Base-by-base conservation (phyloP, 73 alveolate genomes). In the Stentor roeselii region DNA sequence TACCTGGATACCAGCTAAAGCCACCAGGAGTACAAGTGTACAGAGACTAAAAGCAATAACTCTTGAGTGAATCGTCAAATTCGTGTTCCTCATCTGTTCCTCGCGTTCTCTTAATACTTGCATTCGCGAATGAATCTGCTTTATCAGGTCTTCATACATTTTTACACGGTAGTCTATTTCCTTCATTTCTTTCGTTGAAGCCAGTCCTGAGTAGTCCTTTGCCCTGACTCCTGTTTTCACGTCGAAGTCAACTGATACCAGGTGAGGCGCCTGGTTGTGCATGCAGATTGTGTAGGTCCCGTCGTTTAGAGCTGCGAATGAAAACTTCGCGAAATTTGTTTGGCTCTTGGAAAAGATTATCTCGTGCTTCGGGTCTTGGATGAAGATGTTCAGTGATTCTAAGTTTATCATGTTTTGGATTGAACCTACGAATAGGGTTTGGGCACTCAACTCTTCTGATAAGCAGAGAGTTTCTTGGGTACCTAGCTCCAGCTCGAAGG, bases 21-120 rank as follows among this genome's bases (percentile, higher is more conserved):
- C 74, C 32, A 76, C 6, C n/a, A 76, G 34, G n/a, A 76, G 30
- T 14, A 41, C 84, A 76, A 76, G 32, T 76, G 84, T 76, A 27
- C 78, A 37, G 76, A 76, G 32, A 15, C 78, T 21, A 2, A 36
- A 76, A 0, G 75, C 76, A 1, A 76, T 35, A 34, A 76, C 84
- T 2, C 84, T 76, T 37, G 75, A 37, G 34, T 76, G 84, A 41
- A 76, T 76, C 31, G 75, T 76, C 39, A 21, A 15, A 76, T 76
- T 76, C 34, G 84, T 76, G 67, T 34, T 76, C 37, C 84, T 76
- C 84, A 76, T 76, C 39, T 76, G 60, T 76, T 76, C 84, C 37
- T 76, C 84, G 14, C 84, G 27, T 2, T 76, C 84, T 38, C 84
- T 76, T 15, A 39, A 6, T 34, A 27, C 36, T 35, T 76, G 74